phyloP scores from a whole-genome alignment of 2,329 filamentous ascomycete species.

The Albifimbria verrucaria region DNA sequence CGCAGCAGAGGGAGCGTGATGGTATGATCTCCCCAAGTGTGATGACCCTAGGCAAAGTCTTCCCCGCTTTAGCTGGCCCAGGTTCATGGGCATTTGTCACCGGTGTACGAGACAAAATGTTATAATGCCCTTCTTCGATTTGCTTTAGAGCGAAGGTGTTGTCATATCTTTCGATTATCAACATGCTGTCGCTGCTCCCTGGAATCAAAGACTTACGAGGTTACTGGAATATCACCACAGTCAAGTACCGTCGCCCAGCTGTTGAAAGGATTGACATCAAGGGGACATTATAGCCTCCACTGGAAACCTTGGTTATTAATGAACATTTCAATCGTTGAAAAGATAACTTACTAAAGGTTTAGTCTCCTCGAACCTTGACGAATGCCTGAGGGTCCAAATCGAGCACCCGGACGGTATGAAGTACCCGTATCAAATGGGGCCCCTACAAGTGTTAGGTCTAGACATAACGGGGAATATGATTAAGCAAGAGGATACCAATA shows the following conservation, averaged over 20 bases:
- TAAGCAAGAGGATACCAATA: constrained; percentile 54
- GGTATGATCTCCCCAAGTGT: constrained; percentile 68
- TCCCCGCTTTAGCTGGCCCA: constrained; percentile 68
- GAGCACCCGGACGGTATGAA: constrained; percentile 78
- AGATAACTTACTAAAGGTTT: constrained; percentile 73
- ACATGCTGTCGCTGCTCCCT: neutral
- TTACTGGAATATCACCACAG: constrained; percentile 82
- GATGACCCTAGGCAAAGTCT: constrained; percentile 76
- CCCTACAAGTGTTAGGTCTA: constrained; percentile 39
- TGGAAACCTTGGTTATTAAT: constrained; percentile 32
- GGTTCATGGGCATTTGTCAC: constrained; percentile 63
- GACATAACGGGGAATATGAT: neutral
- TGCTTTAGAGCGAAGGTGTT: constrained; percentile 78
- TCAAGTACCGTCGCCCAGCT: constrained; percentile 77
- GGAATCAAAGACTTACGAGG: constrained; percentile 58
- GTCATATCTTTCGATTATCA: constrained; percentile 59
- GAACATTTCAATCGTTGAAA: neutral
- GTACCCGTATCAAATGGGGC: constrained; percentile 85
- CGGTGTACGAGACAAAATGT: constrained; percentile 67
- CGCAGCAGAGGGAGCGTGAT: constrained; percentile 58
- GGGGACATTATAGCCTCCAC: constrained; percentile 84
- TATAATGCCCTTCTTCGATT: constrained; percentile 81
- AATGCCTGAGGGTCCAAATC: constrained; percentile 81
- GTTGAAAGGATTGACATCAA: constrained; percentile 78
- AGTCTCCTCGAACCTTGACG: constrained; percentile 81